phyloP scores from a whole-genome alignment of 2,329 filamentous ascomycete species.

The Thielaviopsis euricoi region DNA sequence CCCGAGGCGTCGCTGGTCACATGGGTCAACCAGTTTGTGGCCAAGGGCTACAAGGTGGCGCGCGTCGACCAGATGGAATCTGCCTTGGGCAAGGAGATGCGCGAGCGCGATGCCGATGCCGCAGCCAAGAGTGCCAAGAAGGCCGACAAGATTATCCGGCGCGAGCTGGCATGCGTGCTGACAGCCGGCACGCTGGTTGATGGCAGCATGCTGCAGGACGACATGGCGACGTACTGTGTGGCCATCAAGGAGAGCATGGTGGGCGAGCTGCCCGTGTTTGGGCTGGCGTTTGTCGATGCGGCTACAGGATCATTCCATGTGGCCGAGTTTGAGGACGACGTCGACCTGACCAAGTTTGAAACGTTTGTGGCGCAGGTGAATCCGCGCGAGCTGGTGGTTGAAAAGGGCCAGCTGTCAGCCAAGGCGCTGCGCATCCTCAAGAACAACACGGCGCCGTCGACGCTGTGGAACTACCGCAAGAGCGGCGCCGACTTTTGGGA shows the following conservation, averaged over 20 bases:
- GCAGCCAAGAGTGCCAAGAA: constrained; percentile 42
- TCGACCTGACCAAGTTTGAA: constrained; percentile 90
- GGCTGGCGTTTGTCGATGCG: constrained; percentile 85
- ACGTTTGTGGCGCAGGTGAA: constrained; percentile 87
- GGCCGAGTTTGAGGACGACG: constrained; percentile 82
- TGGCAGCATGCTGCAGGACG: constrained; percentile 89
- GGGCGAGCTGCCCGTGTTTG: constrained; percentile 67
- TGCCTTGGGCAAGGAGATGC: constrained; percentile 92
- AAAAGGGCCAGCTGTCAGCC: constrained; percentile 74
- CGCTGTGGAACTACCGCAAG: constrained; percentile 90
- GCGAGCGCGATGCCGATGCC: constrained; percentile 57
- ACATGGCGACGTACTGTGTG: constrained; percentile 93
- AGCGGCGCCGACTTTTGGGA: constrained; percentile 81
- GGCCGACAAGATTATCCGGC: constrained; percentile 81
- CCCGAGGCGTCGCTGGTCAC: constrained; percentile 89
- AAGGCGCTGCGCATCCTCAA: constrained; percentile 86
- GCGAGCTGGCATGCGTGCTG: constrained; percentile 79
- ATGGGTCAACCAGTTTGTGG: constrained; percentile 97
- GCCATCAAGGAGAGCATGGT: constrained; percentile 73
- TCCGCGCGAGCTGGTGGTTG: constrained; percentile 74
- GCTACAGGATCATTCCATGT: constrained; percentile 90
- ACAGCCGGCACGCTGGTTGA: constrained; percentile 90
- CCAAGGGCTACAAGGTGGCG: constrained; percentile 94
- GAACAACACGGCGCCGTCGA: constrained; percentile 84
- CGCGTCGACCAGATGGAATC: constrained; percentile 95